A percentile compares a stretch with the other conserved stretches of the same genome.
phyloP scores from a whole-genome alignment of 1,284 basidiomycete species.

The Cutaneotrichosporon mucoides region DNA sequence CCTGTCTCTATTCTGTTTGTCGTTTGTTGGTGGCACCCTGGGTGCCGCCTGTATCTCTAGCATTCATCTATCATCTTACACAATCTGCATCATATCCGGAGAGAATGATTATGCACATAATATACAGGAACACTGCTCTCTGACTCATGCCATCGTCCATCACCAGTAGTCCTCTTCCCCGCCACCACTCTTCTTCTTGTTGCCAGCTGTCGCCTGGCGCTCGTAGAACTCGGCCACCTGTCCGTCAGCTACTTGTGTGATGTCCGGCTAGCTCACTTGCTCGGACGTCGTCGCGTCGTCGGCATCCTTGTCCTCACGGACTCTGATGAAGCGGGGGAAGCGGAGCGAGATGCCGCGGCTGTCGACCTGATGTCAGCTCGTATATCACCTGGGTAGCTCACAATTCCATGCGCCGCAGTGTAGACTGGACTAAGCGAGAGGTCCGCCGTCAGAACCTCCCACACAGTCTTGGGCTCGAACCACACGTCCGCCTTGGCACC shows the following conservation, averaged over 20 bases:
- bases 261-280: conserved; percentile 56
- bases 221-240: conserved; percentile 96
- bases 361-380: conserved; percentile 58
- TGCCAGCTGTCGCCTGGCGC: conserved; percentile 71
- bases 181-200: conserved; percentile 59
- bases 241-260: too few relatives aligned
- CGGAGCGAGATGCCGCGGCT: conserved; percentile 87
- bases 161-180: conserved; percentile 71
- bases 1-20: too few relatives aligned
- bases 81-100: too few relatives aligned
- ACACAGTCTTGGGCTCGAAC: conserved; percentile 93
- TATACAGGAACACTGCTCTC: too few relatives aligned
- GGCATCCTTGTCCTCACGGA: conserved; percentile 89
- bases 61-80: too few relatives aligned
- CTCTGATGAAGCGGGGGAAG: conserved; percentile 88
- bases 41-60: too few relatives aligned
- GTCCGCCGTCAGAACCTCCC: conserved; percentile 98
- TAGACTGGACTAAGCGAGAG: conserved; percentile 95
- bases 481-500: conserved; percentile 89
- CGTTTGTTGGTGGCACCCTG: too few relatives aligned
- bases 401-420: conserved; percentile 88
- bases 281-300: conserved; percentile 91
- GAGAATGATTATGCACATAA: too few relatives aligned
- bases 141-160: not conserved
- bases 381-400: conserved; percentile 50